Evolutionary conservation across 495 filamentous ascomycete species (phyloP).

Genomic region (Aspergillus nanangensis): DNA sequence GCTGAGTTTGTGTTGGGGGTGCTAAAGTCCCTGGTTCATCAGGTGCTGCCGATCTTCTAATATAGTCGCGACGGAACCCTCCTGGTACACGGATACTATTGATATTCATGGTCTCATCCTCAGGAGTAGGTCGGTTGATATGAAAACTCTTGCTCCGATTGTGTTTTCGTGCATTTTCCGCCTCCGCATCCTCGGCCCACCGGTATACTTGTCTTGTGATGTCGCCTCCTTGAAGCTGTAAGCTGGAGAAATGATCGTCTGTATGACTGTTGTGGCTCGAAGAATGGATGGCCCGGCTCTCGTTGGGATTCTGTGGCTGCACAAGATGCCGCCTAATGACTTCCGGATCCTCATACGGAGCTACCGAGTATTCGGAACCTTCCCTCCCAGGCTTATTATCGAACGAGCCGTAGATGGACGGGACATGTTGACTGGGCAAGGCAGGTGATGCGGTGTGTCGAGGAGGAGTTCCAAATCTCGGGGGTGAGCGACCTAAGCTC

Average conservation of each 20-base stretch:
- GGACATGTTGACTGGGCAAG: conserved; percentile 40
- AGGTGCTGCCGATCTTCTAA: conserved; percentile 61
- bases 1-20: conserved; percentile 48
- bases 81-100: conserved; percentile 86
- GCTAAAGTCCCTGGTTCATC: conserved; percentile 39
- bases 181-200: conserved; percentile 81
- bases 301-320: conserved; percentile 48
- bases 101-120: conserved; percentile 76
- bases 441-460: conserved; percentile 53
- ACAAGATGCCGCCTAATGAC: conserved; percentile 81
- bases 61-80: conserved; percentile 85
- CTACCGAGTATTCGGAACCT: conserved; percentile 25
- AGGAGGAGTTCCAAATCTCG: conserved; percentile 46
- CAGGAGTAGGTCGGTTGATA: conserved; percentile 65
- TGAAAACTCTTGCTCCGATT: conserved; percentile 81
- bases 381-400: conserved; percentile 54
- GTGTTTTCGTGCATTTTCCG: conserved; percentile 42
- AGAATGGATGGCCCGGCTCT: conserved; percentile 36
- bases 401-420: conserved; percentile 76
- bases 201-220: conserved; percentile 91
- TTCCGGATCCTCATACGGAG: conserved; percentile 71
- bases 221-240: conserved; percentile 89
- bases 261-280: conserved; percentile 48
- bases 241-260: conserved; percentile 85
- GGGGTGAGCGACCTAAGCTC: conserved; percentile 50